These are phyloP conservation scores for Mycena alexandri DNA, from an alignment of 768 basidiomycete genomes.

Conservation along the genomic window DNA sequence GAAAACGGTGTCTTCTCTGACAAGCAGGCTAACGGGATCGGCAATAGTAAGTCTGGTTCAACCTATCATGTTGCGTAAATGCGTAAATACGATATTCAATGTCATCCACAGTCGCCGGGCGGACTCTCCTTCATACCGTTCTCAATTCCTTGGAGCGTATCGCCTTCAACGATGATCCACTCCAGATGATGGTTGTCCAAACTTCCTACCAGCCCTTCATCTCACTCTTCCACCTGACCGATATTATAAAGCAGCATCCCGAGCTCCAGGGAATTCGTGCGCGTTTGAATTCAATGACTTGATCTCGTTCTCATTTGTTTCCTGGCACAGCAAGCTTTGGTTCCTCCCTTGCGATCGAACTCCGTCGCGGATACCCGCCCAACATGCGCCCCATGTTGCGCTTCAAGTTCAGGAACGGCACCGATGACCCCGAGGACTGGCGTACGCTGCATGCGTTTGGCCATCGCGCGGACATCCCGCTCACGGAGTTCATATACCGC, in stretches of 20 bases:
- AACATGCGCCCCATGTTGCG: constrained; percentile 86
- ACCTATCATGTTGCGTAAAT: background rate
- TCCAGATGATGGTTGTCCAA: constrained; percentile 83
- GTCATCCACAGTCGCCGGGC: constrained; percentile 76
- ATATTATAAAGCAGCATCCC: constrained; percentile 67
- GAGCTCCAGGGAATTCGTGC: constrained; percentile 74
- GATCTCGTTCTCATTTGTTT: background rate
- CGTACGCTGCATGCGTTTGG: constrained; percentile 80
- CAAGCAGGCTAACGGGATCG: constrained; percentile 71
- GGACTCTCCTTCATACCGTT: constrained; percentile 81
- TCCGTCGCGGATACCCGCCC: constrained; percentile 79
- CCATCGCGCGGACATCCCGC: constrained; percentile 79
- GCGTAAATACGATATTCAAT: background rate
- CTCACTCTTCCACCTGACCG: constrained; percentile 86
- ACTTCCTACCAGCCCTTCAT: constrained; percentile 93
- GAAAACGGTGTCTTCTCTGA: constrained; percentile 82
- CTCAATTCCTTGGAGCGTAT: constrained; percentile 80
- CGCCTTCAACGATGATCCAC: constrained; percentile 82
- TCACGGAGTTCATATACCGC: constrained; percentile 88
- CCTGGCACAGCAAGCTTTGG: constrained; percentile 71
- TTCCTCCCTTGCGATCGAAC: constrained; percentile 82
- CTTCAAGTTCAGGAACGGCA: constrained; percentile 89
- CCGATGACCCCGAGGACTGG: constrained; percentile 62
- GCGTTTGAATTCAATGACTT: constrained; percentile 45
- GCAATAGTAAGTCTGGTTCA: constrained; percentile 72